Percentiles rank a stretch among this genome's conserved stretches.
Evolutionary conservation across 2,329 filamentous ascomycete genomes (phyloP).

Genomic region (Ambrosiella beaveri): DNA sequence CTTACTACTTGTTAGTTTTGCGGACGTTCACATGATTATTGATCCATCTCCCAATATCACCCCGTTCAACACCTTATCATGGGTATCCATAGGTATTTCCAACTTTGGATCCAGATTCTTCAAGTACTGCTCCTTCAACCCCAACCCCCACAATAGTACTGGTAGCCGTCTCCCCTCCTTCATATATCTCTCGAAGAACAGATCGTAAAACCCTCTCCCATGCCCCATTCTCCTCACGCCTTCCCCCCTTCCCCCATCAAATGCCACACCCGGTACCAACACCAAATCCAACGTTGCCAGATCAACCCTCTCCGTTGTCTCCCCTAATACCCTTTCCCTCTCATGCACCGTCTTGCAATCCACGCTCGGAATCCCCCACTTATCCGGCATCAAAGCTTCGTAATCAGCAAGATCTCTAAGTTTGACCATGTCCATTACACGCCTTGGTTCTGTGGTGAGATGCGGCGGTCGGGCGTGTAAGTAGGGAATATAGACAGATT

Average conservation of each 20-base stretch:
- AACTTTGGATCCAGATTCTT: constrained; percentile 21
- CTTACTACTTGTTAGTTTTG: too few species aligned
- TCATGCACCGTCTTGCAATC: constrained; percentile 43
- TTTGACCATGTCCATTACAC: constrained; percentile 89
- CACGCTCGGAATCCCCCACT: constrained; percentile 90
- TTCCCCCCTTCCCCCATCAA: constrained; percentile 28
- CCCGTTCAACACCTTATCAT: constrained; percentile 6
- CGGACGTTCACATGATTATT: not conserved
- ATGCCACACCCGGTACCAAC: constrained; percentile 82
- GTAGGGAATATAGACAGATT: constrained; percentile 83
- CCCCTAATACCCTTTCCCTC: constrained; percentile 59
- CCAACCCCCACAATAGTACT: constrained; percentile 53
- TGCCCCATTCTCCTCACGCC: constrained; percentile 67
- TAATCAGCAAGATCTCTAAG: constrained; percentile 61
- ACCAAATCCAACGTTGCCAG: constrained; percentile 57
- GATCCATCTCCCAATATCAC: constrained; percentile 10
- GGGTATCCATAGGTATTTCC: constrained; percentile 2
- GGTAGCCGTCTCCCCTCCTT: constrained; percentile 16
- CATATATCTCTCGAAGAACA: constrained; percentile 63
- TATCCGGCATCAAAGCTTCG: constrained; percentile 56
- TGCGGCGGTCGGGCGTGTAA: constrained; percentile 45
- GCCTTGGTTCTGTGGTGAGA: constrained; percentile 34
- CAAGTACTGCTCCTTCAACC: constrained; percentile 73
- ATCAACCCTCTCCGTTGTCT: constrained; percentile 28
- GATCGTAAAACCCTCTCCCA: constrained; percentile 94